Evolutionary conservation across 495 filamentous ascomycete species (phyloP).

Genomic region (Cercophora scortea): DNA sequence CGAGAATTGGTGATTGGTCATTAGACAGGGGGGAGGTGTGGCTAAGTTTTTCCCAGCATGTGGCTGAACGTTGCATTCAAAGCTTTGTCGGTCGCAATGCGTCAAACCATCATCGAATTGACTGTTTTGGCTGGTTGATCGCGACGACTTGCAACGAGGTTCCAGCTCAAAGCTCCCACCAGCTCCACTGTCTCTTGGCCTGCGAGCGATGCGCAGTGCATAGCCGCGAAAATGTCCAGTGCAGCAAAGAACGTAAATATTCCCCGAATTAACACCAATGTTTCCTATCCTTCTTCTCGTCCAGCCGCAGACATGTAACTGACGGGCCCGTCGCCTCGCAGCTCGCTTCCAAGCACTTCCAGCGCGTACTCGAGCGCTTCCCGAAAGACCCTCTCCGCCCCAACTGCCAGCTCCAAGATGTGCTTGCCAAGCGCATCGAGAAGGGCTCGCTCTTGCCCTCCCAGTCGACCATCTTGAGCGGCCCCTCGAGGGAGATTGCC

Average conservation of each 20-base stretch:
- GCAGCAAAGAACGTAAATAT: neutral
- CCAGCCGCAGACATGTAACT: neutral
- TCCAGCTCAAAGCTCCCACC: neutral
- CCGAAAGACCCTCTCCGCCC: constrained; percentile 73
- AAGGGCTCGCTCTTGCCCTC: constrained; percentile 38
- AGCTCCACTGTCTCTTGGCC: neutral
- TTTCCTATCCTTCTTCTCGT: too few relatives aligned
- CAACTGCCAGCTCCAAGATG: constrained; percentile 63
- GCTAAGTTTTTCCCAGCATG: neutral
- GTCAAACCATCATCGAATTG: too few relatives aligned
- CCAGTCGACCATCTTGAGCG: neutral
- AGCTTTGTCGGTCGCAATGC: too few relatives aligned
- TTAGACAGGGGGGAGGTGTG: too few relatives aligned
- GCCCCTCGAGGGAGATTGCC: constrained; percentile 22
- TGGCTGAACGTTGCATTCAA: neutral
- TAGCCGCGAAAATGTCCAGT: constrained; percentile 16
- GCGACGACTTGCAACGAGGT: too few relatives aligned
- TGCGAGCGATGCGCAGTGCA: neutral
- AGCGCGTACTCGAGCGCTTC: constrained; percentile 67
- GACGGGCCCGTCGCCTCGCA: constrained; percentile 3
- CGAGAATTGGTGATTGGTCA: too few relatives aligned
- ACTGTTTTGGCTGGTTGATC: too few relatives aligned
- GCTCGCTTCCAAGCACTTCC: constrained; percentile 27
- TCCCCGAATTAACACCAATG: neutral
- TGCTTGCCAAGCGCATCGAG: constrained; percentile 56